phyloP scores from a whole-genome alignment of 2,329 filamentous ascomycete species.

The Pseudogymnoascus sp. region DNA sequence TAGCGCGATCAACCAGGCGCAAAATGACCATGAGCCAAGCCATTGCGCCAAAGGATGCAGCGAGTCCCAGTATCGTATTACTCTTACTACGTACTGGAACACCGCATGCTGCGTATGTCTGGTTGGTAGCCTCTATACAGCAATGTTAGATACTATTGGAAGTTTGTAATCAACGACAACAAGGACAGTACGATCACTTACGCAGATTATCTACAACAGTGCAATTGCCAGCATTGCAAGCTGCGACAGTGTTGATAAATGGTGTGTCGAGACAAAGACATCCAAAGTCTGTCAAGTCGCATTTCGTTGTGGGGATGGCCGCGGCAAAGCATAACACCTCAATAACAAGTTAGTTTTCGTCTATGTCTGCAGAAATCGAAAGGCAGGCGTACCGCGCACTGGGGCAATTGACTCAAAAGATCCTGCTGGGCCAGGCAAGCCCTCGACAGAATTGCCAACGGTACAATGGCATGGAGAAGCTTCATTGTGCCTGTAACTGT shows the following conservation, averaged over 20 bases:
- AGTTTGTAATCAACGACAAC: not conserved
- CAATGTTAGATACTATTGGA: slow-evolving; percentile 10
- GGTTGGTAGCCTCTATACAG: slow-evolving; percentile 10
- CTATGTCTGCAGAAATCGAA: not conserved
- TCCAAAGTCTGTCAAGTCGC: slow-evolving; percentile 21
- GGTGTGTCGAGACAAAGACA: slow-evolving; percentile 25
- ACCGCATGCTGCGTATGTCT: slow-evolving; percentile 24
- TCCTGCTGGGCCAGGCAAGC: slow-evolving; percentile 2
- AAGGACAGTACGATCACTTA: slow-evolving; percentile 11
- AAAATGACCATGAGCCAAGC: slow-evolving; percentile 25
- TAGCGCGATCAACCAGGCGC: slow-evolving; percentile 22
- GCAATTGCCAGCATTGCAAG: slow-evolving; percentile 26
- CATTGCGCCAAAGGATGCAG: slow-evolving; percentile 21
- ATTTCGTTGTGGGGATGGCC: slow-evolving; percentile 15
- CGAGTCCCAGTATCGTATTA: slow-evolving; percentile 20
- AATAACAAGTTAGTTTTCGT: slow-evolving; percentile 1
- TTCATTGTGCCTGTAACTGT: not conserved
- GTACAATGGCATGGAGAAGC: not conserved
- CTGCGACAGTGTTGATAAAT: slow-evolving; percentile 21
- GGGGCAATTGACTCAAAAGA: not conserved
- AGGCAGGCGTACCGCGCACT: not conserved
- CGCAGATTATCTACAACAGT: slow-evolving; percentile 23
- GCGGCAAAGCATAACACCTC: slow-evolving; percentile 3
- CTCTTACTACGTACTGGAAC: slow-evolving; percentile 22
- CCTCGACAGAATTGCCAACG: not conserved